Base-by-base conservation (phyloP, 2,329 filamentous ascomycete species). In the Fusarium luffae region DNA sequence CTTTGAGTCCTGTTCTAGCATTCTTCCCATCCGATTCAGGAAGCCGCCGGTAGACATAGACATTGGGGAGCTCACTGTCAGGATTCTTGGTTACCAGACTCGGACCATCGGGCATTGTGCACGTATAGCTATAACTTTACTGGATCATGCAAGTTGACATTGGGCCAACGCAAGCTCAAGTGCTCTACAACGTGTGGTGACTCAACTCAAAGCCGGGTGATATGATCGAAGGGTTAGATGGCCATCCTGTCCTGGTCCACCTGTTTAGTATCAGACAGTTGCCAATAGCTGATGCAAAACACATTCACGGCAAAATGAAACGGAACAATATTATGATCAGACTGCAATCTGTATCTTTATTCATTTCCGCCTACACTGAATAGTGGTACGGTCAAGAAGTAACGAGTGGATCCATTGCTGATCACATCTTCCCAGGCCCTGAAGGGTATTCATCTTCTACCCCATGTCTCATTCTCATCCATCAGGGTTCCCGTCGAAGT, bases 1-100 rank as follows among this genome's bases (percentile, higher is more conserved):
- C 70, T 5, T 42, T 78, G 3, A 79, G 77, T 48, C 77, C 77
- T 2, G 77, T 79, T 23, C 46, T 79, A 30, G 77, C 77, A 13
- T 79, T 79, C 54, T 78, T 79, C 23, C 75, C 76, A 4, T 70
- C 66, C 1, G 47, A 44, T 11, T 27, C 51, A 12, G 30, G 48
- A 37, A 47, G 42, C 32, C 40, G 37, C 44, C 49, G 40, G 56
- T 59, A 68, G 37, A 40, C 27, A 5, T 9, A 12, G 18, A 23
- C 16, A 12, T 27, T 41, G 21, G 21, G 9, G 21, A 13, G 18
- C 13, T 40, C 8, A 19, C 4, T 51, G 18, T 13, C 25, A 27
- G 12, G 13, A n/a, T 12, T 16, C 3, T 40, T 51, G 48, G 12
- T 18, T 23, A 34, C 48, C 6, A 40, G 16, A 51, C 12, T 4